phyloP scores from a whole-genome alignment of 768 basidiomycete genomes.

The Lactarius akahatsu region DNA sequence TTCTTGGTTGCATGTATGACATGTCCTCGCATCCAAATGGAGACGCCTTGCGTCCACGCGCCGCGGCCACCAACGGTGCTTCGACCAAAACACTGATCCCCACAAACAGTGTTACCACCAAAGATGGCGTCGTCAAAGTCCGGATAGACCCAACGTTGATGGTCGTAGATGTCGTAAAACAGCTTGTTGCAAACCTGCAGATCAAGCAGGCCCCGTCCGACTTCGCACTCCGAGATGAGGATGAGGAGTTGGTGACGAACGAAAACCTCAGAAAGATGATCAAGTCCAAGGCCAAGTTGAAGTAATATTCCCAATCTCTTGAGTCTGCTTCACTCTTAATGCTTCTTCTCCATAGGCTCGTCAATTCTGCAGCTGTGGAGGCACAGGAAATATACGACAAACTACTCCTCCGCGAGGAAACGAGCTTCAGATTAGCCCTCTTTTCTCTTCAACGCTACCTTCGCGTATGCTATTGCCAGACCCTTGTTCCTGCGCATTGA shows the following conservation, averaged over 20 bases:
- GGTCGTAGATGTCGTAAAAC: constrained; percentile 81
- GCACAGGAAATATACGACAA: constrained; percentile 75
- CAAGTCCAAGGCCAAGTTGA: constrained; percentile 71
- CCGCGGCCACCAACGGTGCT: constrained; percentile 21
- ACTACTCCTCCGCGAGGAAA: constrained; percentile 58
- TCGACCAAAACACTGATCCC: constrained; percentile 57
- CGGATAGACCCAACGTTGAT: constrained; percentile 83
- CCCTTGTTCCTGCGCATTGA: constrained; percentile 6
- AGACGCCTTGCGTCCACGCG: constrained; percentile 16
- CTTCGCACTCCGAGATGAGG: constrained; percentile 80
- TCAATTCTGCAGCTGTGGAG: constrained; percentile 76
- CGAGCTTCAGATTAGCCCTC: constrained; percentile 61
- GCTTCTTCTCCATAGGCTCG: constrained; percentile 53
- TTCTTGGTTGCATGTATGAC: constrained; percentile 12
- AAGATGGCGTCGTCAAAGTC: constrained; percentile 75
- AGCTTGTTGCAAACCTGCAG: constrained; percentile 78
- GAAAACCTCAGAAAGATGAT: constrained; percentile 85
- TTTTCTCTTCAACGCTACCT: constrained; percentile 82
- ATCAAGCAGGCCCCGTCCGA: constrained; percentile 69
- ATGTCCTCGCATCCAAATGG: constrained; percentile 23
- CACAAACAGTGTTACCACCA: constrained; percentile 81
- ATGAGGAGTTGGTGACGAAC: constrained; percentile 80
- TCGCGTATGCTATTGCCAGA: constrained; percentile 45
- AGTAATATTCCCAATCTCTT: constrained; percentile 45
- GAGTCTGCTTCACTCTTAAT: not conserved